Evolutionary conservation across 2,329 filamentous ascomycete species (phyloP).

Genomic region (Aspergillus pseudonomiae): DNA sequence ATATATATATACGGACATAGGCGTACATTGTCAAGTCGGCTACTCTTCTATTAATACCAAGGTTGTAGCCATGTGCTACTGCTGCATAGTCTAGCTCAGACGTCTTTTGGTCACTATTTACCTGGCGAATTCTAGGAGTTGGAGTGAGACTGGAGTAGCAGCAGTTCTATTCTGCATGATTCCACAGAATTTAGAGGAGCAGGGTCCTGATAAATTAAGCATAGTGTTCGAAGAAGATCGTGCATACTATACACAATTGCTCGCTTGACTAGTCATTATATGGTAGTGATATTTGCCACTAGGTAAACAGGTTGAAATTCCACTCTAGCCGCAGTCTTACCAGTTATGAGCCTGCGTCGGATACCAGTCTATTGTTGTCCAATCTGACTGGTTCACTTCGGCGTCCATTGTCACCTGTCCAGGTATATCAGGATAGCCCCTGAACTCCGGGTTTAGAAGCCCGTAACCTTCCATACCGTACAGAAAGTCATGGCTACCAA

Average conservation of each 20-base stretch:
- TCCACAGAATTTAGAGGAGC: neutral
- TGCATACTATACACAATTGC: neutral
- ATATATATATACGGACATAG: too few relatives aligned
- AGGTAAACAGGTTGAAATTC: neutral
- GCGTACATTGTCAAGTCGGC: too few relatives aligned
- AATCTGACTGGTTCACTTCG: neutral
- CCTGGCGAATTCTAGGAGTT: too few relatives aligned
- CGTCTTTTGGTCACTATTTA: too few relatives aligned
- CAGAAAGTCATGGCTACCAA: neutral
- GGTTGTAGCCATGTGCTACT: too few relatives aligned
- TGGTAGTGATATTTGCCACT: neutral
- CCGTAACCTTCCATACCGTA: neutral
- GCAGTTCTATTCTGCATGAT: neutral
- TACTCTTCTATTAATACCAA: too few relatives aligned
- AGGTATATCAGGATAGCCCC: neutral
- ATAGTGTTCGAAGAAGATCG: neutral
- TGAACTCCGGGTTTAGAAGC: neutral
- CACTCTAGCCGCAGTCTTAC: neutral
- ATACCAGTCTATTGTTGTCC: neutral
- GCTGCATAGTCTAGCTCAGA: too few relatives aligned
- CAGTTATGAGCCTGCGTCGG: neutral
- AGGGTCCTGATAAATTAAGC: neutral
- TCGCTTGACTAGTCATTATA: neutral
- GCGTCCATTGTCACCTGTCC: neutral
- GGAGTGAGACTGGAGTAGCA: too few relatives aligned